phyloP scores from a whole-genome alignment of 1,139 yeast genomes.

The Geotrichum citri-aurantii region DNA sequence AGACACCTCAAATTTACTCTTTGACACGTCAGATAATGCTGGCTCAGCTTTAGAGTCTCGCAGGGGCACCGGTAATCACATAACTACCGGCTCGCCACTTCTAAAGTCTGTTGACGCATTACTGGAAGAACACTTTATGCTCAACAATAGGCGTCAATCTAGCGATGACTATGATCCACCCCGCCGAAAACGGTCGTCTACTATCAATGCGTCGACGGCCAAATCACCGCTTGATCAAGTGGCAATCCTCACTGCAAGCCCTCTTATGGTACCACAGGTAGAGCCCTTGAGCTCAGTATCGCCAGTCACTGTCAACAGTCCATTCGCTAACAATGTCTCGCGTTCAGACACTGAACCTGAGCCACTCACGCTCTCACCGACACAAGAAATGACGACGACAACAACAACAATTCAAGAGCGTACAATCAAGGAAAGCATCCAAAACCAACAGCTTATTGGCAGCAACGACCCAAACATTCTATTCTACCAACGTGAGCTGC shows the following conservation, averaged over 20 bases:
- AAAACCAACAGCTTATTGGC: conserved; percentile 13
- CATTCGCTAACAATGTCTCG: conserved; percentile 7
- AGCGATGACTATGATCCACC: neutral
- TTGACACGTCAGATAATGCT: neutral
- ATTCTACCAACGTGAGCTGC: conserved; percentile 53
- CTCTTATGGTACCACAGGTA: conserved; percentile 20
- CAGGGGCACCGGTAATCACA: neutral
- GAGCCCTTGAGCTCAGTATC: conserved; percentile 19
- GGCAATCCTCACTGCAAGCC: conserved; percentile 10
- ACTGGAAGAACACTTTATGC: neutral
- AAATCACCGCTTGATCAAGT: conserved; percentile 5
- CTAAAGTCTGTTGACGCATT: neutral
- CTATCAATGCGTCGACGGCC: conserved; percentile 5
- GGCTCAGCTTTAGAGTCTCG: neutral
- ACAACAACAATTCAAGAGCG: neutral
- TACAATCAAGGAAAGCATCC: neutral
- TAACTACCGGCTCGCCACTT: neutral
- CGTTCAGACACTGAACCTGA: conserved; percentile 14
- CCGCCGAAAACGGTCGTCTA: neutral
- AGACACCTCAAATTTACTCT: neutral
- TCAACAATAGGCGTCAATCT: neutral
- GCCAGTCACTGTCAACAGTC: conserved; percentile 20
- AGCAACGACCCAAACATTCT: conserved; percentile 28
- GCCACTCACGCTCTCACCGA: conserved; percentile 6
- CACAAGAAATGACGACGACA: neutral